Evolutionary conservation across 805 yeast genomes (phyloP), one percentile per base, ranked within the genome.

Genomic region (Saccharomycopsis olivae): DNA sequence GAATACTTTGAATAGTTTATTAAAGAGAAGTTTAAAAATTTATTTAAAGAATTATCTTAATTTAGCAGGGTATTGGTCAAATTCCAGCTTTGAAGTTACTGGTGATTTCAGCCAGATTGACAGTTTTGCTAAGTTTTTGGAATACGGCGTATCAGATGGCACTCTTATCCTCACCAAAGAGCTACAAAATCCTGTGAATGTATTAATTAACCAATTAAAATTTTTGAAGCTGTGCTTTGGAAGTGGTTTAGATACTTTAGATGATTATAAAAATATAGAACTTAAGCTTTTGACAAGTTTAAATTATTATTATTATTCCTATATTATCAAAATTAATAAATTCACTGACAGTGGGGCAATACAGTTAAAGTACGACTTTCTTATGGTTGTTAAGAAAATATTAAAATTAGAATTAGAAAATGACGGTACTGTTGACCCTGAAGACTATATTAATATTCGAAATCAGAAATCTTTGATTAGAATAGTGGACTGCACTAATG

Each of bases 311-410:
- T 39, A 40, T 30, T 28, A 39, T 18, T 43, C 47, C 6, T 43
- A 43, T 20, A 40, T 43, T 21, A 43, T 43, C 38, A 43, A 43
- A 27, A 39, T 43, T 15, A 43, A 40, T 31, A 40, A 32, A 29
- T 43, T 43, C 29, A 29, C 14, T 32, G 15, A 17, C 16, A 11
- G 29, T 9, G 47, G 47, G 1, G 36, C 33, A 3, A 30, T 21
- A 3, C 38, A 43, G 23, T 36, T 43, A 29, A 43, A 39, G 29
- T 43, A 23, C 29, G 47, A 43, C 19, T 43, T 32, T 28, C 33
- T 43, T 23, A n/a, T 29, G 10, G 35, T 40, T 13, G 10, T 43
- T 13, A 20, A 31, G 21, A 25, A 36, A 13, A 40, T 43, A 10
- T 14, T 36, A n/a, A 35, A 21, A 21, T 30, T 35, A 15, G 25